A percentile compares a stretch with the other conserved stretches of the same genome.
Evolutionary conservation across 2,329 filamentous ascomycete species (phyloP).

Genomic region (Madurella fahalii): DNA sequence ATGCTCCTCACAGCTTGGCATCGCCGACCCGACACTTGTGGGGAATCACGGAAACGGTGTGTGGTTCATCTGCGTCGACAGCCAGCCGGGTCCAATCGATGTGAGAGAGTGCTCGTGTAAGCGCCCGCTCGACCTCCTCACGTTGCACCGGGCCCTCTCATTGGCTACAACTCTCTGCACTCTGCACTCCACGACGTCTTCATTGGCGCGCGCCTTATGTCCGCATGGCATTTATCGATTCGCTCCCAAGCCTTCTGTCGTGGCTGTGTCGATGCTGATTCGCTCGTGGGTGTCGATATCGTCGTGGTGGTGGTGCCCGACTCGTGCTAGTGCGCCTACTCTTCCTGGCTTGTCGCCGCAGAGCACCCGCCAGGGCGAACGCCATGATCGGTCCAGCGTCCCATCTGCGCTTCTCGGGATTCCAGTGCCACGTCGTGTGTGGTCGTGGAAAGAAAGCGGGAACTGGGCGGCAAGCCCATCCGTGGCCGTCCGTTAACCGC

Average conservation of each 20-base stretch:
- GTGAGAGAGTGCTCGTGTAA: constrained; percentile 21
- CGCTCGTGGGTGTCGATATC: constrained; percentile 13
- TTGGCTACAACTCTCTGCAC: constrained; percentile 22
- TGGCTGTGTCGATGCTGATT: constrained; percentile 20
- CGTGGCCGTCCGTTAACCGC: constrained; percentile 21
- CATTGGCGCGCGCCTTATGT: constrained; percentile 29
- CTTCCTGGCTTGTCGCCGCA: constrained; percentile 12
- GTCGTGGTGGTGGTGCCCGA: constrained; percentile 19
- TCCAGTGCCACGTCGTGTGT: constrained; percentile 19
- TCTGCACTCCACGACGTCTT: constrained; percentile 11
- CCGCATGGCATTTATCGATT: constrained; percentile 24
- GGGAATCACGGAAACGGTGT: constrained; percentile 5
- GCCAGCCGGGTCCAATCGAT: constrained; percentile 19
- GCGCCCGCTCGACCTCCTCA: constrained; percentile 23
- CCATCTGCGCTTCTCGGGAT: constrained; percentile 15
- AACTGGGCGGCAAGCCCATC: constrained; percentile 11
- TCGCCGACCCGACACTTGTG: background rate
- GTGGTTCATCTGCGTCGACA: constrained; percentile 12
- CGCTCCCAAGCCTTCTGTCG: constrained; percentile 6
- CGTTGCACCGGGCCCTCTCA: constrained; percentile 13
- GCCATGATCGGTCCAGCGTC: constrained; percentile 9
- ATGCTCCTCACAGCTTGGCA: background rate
- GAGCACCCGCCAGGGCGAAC: constrained; percentile 11
- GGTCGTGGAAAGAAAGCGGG: background rate
- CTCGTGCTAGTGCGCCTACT: constrained; percentile 11